Conservation (phyloP, 108 stramenopile genomes). For the Discostella pseudostelligera region DNA sequence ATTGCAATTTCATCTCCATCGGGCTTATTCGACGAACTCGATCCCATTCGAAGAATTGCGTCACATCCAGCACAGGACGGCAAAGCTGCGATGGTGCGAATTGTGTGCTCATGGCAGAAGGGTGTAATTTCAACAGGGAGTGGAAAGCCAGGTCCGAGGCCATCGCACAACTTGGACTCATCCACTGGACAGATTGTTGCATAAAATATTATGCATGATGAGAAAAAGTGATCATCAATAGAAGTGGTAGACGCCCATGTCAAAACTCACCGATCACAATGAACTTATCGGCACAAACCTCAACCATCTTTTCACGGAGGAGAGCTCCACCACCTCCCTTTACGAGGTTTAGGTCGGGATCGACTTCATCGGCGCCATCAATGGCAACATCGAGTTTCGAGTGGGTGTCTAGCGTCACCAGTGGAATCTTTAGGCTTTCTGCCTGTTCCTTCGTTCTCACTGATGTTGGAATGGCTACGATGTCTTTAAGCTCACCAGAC, state of each 20-base stretch:
- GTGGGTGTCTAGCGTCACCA: constrained; percentile 93
- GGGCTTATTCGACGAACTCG: constrained; percentile 67
- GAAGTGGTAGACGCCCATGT: too few relatives aligned
- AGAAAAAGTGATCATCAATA: too few relatives aligned
- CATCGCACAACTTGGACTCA: constrained; percentile 94
- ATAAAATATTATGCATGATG: too few relatives aligned
- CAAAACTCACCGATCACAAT: constrained; percentile 76
- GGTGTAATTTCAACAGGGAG: constrained; percentile 96
- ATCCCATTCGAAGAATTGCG: constrained; percentile 89
- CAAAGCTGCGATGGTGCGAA: constrained; percentile 82
- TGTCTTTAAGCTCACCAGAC: constrained; percentile 90
- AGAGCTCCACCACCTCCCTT: constrained; percentile 98
- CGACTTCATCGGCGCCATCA: constrained; percentile 98
- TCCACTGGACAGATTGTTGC: constrained; percentile 64
- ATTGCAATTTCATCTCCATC: constrained; percentile 97
- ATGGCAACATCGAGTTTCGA: constrained; percentile 97
- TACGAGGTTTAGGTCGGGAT: constrained; percentile 93
- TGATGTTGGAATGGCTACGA: constrained; percentile 97
- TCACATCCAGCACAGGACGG: constrained; percentile 86
- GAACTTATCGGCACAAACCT: constrained; percentile 79
- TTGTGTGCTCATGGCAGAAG: constrained; percentile 97
- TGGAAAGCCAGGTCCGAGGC: constrained; percentile 93
- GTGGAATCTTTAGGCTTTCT: constrained; percentile 87
- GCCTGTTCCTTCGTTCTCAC: constrained; percentile 97
- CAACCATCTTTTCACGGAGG: constrained; percentile 98